Base-by-base conservation (phyloP, 306 rosid genomes). In the Medicago ruthenica region DNA sequence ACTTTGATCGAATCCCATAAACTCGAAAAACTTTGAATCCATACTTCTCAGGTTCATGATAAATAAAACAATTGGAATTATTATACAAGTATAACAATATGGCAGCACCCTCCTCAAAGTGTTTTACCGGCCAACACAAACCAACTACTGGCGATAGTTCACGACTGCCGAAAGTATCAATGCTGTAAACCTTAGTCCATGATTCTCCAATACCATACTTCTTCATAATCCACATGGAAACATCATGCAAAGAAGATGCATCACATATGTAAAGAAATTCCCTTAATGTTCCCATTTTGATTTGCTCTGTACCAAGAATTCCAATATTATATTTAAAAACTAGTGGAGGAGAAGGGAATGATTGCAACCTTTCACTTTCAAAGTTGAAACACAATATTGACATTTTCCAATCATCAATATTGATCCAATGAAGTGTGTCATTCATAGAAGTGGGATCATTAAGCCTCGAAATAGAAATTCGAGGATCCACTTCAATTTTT, bases 221-320 rank as follows among this genome's bases (percentile, higher is more conserved):
- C 12, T 77, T 58, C 81, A 77, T 77, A 66, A 31, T 2, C 83
- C 78, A 79, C 37, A 65, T 1, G 13, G 5, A 2, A 22, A 12
- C 1, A 50, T 4, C 0, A 15, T 1, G 10, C 1, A 8, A n/a
- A 22, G 2, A 1, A 15, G 9, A 39, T 4, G 1, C n/a, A 15
- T 24, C 48, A 9, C 67, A 67, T 12, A 44, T 67, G 60, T 57
- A 73, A 2, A 65, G 75, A 24, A 1, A 13, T 9, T 61, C 79
- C 16, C 2, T 65, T 17, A 55, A 31, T 57, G 44, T 18, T 31
- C 71, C 79, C 79, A 80, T 44, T 34, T 24, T 36, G 9, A 24
- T 8, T 3, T 0, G 4, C 7, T 1, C 7, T 4, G 0, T 2
- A 17, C 1, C 1, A 4, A 0, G 5, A 2, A 0, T 0, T 0